Evolutionary conservation across 2,329 filamentous ascomycete genomes (phyloP).

Genomic region (Fusarium buharicum): DNA sequence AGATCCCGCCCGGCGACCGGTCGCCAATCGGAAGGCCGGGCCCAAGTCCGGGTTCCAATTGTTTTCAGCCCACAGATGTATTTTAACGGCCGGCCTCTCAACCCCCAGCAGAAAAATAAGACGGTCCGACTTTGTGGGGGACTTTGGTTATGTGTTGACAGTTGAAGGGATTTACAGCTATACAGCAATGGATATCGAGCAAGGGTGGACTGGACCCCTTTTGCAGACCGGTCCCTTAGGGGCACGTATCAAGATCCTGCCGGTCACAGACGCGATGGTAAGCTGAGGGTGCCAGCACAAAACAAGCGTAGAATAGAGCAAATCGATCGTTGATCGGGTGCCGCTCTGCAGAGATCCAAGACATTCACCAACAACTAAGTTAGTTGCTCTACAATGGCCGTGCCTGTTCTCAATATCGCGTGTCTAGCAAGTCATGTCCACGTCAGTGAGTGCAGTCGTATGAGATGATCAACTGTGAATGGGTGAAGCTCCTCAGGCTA

Average conservation of each 20-base stretch:
- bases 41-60: constrained; percentile 14
- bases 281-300: constrained; percentile 20
- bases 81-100: constrained; percentile 22
- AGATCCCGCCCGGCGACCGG: constrained; percentile 25
- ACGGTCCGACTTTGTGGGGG: constrained; percentile 27
- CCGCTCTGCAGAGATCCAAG: constrained; percentile 23
- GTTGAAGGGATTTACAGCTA: constrained; percentile 12
- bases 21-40: constrained; percentile 30
- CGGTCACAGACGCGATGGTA: constrained; percentile 11
- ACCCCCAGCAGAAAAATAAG: constrained; percentile 21
- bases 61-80: constrained; percentile 22
- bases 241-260: background rate
- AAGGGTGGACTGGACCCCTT: constrained; percentile 17
- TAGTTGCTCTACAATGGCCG: background rate
- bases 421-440: constrained; percentile 32
- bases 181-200: constrained; percentile 8
- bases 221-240: constrained; percentile 5
- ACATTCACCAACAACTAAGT: constrained; percentile 8
- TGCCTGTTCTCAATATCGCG: background rate
- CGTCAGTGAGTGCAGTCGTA: constrained; percentile 30
- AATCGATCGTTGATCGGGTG: constrained; percentile 6
- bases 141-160: constrained; percentile 1
- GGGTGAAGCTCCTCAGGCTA: constrained; percentile 14
- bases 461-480: background rate
- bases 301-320: background rate